These are phyloP conservation scores for Allium sativum DNA, from an alignment of 106 monocot genomes.

Conservation along the genomic window DNA sequence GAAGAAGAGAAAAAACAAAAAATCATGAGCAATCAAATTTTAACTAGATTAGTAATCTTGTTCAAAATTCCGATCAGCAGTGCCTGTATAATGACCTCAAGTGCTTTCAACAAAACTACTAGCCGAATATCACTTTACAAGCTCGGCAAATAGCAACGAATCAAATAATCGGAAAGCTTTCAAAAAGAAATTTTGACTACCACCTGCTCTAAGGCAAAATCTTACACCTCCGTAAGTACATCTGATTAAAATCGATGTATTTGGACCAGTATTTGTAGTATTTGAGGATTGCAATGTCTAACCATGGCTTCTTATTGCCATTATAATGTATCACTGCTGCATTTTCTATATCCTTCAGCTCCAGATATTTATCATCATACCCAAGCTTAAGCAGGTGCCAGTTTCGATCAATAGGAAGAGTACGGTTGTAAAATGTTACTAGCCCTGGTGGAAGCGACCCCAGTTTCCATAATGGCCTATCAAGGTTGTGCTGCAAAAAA, in stretches of 20 bases:
- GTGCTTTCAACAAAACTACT: no score
- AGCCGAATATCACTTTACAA: no score
- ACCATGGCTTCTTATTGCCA: constrained; percentile 80
- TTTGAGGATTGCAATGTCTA: constrained; percentile 60
- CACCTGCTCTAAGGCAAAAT: constrained; percentile 32
- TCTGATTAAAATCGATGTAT: constrained; percentile 44
- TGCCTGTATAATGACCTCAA: no score
- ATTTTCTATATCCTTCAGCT: constrained; percentile 23
- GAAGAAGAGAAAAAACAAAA: no score
- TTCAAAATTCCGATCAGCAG: no score
- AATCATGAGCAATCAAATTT: no score
- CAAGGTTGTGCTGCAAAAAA: constrained; percentile 31
- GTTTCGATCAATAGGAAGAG: constrained; percentile 30
- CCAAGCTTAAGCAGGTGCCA: constrained; percentile 77
- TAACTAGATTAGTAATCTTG: no score
- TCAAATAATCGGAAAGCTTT: not conserved
- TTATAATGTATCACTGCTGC: constrained; percentile 80
- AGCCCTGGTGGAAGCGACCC: constrained; percentile 73
- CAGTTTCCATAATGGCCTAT: constrained; percentile 57
- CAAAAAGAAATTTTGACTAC: not conserved
- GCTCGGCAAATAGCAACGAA: no score
- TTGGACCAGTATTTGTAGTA: constrained; percentile 57
- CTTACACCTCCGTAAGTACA: constrained; percentile 51
- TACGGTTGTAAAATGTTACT: constrained; percentile 63
- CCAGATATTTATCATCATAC: constrained; percentile 36